Evolutionary conservation across 1,139 yeast genomes (phyloP).

Genomic region (Hemisphaericaspora lyxosophila): DNA sequence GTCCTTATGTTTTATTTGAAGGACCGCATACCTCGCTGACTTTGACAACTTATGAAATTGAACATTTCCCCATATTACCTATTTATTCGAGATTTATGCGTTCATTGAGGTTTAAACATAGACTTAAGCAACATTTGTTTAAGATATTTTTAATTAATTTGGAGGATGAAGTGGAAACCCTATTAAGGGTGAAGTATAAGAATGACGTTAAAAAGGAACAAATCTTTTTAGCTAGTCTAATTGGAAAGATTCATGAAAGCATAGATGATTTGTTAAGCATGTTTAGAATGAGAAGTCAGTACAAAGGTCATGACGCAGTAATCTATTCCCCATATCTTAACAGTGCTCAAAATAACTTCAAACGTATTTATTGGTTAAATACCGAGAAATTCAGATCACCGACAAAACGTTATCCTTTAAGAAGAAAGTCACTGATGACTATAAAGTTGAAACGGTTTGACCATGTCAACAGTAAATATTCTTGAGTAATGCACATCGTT

Average conservation of each 20-base stretch:
- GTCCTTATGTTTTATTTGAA: background rate
- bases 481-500: conserved; percentile 4
- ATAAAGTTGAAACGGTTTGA: conserved; percentile 7
- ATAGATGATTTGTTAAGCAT: conserved; percentile 9
- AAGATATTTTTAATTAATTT: conserved; percentile 40
- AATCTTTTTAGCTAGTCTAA: background rate
- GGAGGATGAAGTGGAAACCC: conserved; percentile 40
- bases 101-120: conserved; percentile 25
- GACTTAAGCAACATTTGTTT: conserved; percentile 33
- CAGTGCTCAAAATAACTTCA: conserved; percentile 19
- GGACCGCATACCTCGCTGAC: conserved; percentile 19
- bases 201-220: conserved; percentile 2
- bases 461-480: conserved; percentile 1
- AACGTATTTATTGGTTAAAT: conserved; percentile 36
- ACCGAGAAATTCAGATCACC: background rate
- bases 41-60: conserved; percentile 29
- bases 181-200: conserved; percentile 36
- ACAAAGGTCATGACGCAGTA: conserved; percentile 24
- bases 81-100: conserved; percentile 31
- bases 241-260: background rate
- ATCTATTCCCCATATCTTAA: conserved; percentile 28
- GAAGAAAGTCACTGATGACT: conserved; percentile 4
- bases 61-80: conserved; percentile 36
- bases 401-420: background rate
- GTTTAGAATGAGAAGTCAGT: background rate